Conservation (phyloP, 208 protist species). For the Phytomonas sp. region DNA sequence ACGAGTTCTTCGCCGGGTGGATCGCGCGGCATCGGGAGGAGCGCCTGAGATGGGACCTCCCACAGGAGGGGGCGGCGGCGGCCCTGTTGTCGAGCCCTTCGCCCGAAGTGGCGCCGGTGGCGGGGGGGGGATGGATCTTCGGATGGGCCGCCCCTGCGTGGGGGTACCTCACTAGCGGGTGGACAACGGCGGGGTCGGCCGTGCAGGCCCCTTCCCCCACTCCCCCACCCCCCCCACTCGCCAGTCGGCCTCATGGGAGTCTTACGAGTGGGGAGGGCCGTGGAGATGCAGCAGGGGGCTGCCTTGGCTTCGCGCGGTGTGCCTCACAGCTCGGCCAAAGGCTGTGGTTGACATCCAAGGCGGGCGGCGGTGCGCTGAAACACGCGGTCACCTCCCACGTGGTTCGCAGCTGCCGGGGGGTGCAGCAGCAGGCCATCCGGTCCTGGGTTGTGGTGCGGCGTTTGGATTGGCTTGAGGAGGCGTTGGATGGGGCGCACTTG, state of each 20-base stretch:
- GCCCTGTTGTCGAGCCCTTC: not conserved
- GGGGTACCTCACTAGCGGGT: no score
- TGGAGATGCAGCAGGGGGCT: not conserved
- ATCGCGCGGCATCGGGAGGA: conserved; percentile 7
- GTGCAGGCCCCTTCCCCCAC: no score
- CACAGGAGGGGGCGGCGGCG: not conserved
- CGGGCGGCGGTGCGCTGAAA: no score
- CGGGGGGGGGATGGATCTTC: no score
- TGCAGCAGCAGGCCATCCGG: not conserved
- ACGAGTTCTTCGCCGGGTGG: conserved; percentile 18
- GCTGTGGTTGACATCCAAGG: no score
- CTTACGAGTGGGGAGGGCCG: not conserved
- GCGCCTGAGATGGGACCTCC: conserved; percentile 2
- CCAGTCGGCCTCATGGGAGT: no score
- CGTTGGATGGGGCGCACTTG: conserved; percentile 29
- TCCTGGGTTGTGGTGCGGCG: conserved; percentile 2
- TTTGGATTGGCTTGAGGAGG: conserved; percentile 22
- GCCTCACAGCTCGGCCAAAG: no score
- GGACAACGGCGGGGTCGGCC: not conserved
- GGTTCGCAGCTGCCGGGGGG: not conserved
- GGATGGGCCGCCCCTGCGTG: no score
- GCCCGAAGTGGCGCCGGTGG: no score
- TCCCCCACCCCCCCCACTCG: no score
- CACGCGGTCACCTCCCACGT: no score
- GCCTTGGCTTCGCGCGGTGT: no score